Percentiles rank a stretch among this genome's conserved stretches.
Evolutionary conservation across 495 filamentous ascomycete species (phyloP).

Genomic region (Aspergillus incahuasiensis): DNA sequence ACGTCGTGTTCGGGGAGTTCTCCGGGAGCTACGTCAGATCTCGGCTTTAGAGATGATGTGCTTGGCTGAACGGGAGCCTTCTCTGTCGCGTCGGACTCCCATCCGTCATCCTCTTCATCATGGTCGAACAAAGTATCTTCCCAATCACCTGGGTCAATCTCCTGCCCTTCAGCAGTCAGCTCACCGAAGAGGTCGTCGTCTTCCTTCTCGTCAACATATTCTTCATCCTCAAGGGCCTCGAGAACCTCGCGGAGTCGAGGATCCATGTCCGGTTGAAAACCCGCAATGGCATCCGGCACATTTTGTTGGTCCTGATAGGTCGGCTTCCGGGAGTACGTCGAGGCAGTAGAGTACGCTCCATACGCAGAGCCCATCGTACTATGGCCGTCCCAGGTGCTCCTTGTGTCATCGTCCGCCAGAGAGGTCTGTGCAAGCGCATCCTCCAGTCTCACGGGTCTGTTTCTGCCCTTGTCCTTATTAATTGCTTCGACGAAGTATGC

Average conservation of each 20-base stretch:
- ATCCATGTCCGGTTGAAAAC: slow-evolving; percentile 98
- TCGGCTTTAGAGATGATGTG: slow-evolving; percentile 7
- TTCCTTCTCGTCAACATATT: slow-evolving; percentile 82
- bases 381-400: slow-evolving; percentile 40
- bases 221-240: slow-evolving; percentile 93
- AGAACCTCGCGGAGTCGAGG: slow-evolving; percentile 85
- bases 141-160: slow-evolving; percentile 67
- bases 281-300: slow-evolving; percentile 81
- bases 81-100: slow-evolving; percentile 92
- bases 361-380: slow-evolving; percentile 23
- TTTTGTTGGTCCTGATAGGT: slow-evolving; percentile 94
- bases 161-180: slow-evolving; percentile 66
- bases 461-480: slow-evolving; percentile 59
- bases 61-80: slow-evolving; percentile 54
- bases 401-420: slow-evolving; percentile 43
- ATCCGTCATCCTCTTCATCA: slow-evolving; percentile 69
- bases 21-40: slow-evolving; percentile 23
- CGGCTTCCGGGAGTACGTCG: slow-evolving; percentile 62
- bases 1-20: slow-evolving; percentile 44
- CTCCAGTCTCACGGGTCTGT: slow-evolving; percentile 70
- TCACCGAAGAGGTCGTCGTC: slow-evolving; percentile 75
- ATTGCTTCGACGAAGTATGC: slow-evolving; percentile 75
- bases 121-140: slow-evolving; percentile 57
- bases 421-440: slow-evolving; percentile 70
- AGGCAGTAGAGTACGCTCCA: slow-evolving; percentile 44